phyloP scores from a whole-genome alignment of 495 filamentous ascomycete species.

The Neurospora discreta region DNA sequence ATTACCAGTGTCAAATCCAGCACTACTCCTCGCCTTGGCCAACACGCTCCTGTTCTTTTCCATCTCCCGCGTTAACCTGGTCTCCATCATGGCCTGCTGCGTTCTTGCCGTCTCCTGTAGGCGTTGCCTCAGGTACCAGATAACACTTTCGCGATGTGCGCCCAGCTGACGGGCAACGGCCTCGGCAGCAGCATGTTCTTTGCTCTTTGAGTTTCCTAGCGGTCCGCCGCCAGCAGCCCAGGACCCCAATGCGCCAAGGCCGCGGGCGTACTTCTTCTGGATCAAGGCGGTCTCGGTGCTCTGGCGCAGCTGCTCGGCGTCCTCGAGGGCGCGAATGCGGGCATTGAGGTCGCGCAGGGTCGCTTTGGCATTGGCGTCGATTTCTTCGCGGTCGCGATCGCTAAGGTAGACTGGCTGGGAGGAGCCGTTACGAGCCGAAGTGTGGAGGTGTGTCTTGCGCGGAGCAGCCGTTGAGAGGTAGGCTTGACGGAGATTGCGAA shows the following conservation, averaged over 20 bases:
- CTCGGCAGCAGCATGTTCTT: conserved; percentile 61
- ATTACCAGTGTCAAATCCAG: neutral
- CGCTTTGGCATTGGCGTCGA: conserved; percentile 75
- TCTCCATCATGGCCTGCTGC: conserved; percentile 87
- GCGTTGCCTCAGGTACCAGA: conserved; percentile 67
- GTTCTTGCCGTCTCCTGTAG: conserved; percentile 64
- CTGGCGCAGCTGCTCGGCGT: conserved; percentile 71
- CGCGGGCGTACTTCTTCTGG: conserved; percentile 53
- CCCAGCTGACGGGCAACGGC: conserved; percentile 47
- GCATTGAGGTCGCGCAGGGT: conserved; percentile 72
- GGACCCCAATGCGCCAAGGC: conserved; percentile 48
- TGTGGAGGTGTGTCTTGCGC: conserved; percentile 33
- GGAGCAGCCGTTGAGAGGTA: conserved; percentile 70
- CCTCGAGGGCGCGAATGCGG: conserved; percentile 63
- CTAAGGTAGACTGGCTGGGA: conserved; percentile 40
- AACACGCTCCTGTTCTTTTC: conserved; percentile 84
- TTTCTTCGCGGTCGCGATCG: conserved; percentile 60
- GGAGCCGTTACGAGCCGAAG: conserved; percentile 19
- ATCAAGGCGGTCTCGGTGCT: conserved; percentile 56
- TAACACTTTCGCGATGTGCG: conserved; percentile 62
- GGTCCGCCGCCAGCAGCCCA: conserved; percentile 59
- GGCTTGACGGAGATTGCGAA: conserved; percentile 71
- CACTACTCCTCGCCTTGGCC: conserved; percentile 46
- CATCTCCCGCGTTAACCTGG: conserved; percentile 65
- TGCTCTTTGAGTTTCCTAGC: conserved; percentile 25